These are phyloP conservation scores for Anthracocystis setariae DNA, from an alignment of 1,284 basidiomycete genomes.

Conservation along the genomic window DNA sequence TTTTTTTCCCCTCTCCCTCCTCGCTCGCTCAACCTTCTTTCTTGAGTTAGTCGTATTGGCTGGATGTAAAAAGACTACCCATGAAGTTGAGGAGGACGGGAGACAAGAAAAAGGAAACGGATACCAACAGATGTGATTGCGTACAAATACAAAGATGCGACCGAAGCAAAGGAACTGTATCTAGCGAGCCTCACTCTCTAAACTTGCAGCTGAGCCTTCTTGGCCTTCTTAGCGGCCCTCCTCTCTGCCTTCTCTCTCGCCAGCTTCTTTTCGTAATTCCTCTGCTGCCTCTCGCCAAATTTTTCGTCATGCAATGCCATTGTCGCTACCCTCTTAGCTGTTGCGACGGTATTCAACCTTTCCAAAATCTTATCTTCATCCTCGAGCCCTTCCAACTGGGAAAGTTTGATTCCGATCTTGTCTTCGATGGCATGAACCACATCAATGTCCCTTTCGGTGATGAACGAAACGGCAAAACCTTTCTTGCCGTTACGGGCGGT, in stretches of 20 bases:
- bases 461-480: conserved; percentile 90
- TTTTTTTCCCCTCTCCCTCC: conserved; percentile 15
- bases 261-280: conserved; percentile 75
- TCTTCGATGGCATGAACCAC: conserved; percentile 84
- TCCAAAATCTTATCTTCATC: conserved; percentile 86
- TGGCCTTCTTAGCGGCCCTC: conserved; percentile 26
- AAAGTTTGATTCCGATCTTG: conserved; percentile 76
- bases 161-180: neutral
- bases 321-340: conserved; percentile 89
- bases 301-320: conserved; percentile 87
- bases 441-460: conserved; percentile 92
- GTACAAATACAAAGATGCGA: conserved; percentile 22
- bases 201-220: conserved; percentile 5
- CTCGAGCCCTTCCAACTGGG: conserved; percentile 50
- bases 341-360: conserved; percentile 85
- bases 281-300: conserved; percentile 87
- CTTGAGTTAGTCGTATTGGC: no score
- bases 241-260: conserved; percentile 34
- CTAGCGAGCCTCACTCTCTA: neutral
- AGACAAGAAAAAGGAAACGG: neutral
- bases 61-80: no score
- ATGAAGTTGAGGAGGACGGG: no score
- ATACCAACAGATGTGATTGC: conserved; percentile 1
- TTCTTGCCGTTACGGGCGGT: conserved; percentile 92
- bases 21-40: neutral